Evolutionary conservation across 805 yeast species (phyloP).

Genomic region (Metschnikowia anglica): DNA sequence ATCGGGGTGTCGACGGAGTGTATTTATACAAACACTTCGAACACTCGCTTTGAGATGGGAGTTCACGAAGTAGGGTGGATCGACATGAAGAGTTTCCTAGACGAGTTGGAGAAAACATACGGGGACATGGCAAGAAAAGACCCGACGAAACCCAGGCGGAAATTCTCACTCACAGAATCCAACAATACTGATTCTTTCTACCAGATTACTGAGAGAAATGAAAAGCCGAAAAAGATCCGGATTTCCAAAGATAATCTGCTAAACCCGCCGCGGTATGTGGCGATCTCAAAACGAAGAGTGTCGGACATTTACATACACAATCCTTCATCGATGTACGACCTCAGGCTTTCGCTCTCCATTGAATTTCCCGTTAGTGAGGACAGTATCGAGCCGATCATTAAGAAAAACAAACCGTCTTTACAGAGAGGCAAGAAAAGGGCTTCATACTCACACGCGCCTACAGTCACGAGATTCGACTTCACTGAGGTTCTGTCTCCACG

Average conservation of each 20-base stretch:
- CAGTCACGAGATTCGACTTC: constrained; percentile 70
- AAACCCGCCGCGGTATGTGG: constrained; percentile 66
- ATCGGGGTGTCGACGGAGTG: constrained; percentile 71
- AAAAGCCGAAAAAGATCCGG: constrained; percentile 62
- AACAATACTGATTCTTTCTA: constrained; percentile 64
- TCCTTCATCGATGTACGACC: constrained; percentile 77
- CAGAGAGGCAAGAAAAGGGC: constrained; percentile 71
- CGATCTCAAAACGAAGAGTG: constrained; percentile 72
- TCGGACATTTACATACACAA: constrained; percentile 68
- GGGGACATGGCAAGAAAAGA: constrained; percentile 40
- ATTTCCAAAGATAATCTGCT: constrained; percentile 60
- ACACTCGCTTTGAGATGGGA: constrained; percentile 62
- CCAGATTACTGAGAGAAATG: constrained; percentile 60
- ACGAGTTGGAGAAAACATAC: constrained; percentile 50
- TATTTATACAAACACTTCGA: constrained; percentile 53
- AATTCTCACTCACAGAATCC: constrained; percentile 59
- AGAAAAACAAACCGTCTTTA: constrained; percentile 51
- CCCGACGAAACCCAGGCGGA: constrained; percentile 39
- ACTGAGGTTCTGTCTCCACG: constrained; percentile 53
- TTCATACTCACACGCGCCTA: constrained; percentile 70
- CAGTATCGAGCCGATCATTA: constrained; percentile 50
- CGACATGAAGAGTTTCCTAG: constrained; percentile 54
- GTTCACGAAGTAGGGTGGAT: constrained; percentile 62
- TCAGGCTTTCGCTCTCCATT: constrained; percentile 69
- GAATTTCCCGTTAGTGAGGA: constrained; percentile 72